Evolutionary conservation across 371 early-diverging fungal genomes (phyloP).

Genomic region (Mucor indicus): DNA sequence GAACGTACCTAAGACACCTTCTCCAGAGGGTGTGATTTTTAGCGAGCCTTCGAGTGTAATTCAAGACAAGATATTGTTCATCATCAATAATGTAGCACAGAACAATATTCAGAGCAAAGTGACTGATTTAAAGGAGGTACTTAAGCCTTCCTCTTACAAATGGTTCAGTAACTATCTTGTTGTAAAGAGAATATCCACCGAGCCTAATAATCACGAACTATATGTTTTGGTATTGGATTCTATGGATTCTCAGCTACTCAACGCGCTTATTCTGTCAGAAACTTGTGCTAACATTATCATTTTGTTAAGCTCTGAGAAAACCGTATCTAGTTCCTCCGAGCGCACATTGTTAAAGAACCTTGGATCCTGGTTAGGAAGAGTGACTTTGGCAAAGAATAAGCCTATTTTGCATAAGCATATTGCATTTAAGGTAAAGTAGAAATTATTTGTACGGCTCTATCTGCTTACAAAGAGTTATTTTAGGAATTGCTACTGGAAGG

Average conservation of each 20-base stretch:
- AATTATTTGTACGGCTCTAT: background rate
- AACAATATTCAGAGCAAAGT: constrained; percentile 81
- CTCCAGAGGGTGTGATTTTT: constrained; percentile 29
- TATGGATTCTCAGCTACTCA: constrained; percentile 57
- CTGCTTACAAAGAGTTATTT: background rate
- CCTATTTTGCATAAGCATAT: constrained; percentile 93
- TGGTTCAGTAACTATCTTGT: constrained; percentile 94
- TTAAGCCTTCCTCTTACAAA: constrained; percentile 61
- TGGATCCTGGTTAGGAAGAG: constrained; percentile 93
- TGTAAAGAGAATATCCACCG: constrained; percentile 86
- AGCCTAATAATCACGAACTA: constrained; percentile 89
- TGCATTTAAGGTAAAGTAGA: constrained; percentile 73
- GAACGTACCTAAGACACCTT: constrained; percentile 25
- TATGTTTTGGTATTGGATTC: constrained; percentile 78
- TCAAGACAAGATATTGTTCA: constrained; percentile 91
- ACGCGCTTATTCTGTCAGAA: constrained; percentile 75
- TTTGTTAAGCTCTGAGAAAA: constrained; percentile 88
- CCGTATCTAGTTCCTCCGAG: constrained; percentile 83
- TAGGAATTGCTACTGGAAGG: constrained; percentile 89
- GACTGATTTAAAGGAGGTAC: constrained; percentile 68
- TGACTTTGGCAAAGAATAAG: constrained; percentile 87
- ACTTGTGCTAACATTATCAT: constrained; percentile 81
- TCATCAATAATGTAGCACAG: constrained; percentile 88
- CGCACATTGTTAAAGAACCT: constrained; percentile 87
- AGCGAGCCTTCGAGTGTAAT: constrained; percentile 60